Percentiles rank a stretch among this genome's conserved stretches.
phyloP scores from a whole-genome alignment of 176 grass and related monocot genomes.

The Themeda triandra region DNA sequence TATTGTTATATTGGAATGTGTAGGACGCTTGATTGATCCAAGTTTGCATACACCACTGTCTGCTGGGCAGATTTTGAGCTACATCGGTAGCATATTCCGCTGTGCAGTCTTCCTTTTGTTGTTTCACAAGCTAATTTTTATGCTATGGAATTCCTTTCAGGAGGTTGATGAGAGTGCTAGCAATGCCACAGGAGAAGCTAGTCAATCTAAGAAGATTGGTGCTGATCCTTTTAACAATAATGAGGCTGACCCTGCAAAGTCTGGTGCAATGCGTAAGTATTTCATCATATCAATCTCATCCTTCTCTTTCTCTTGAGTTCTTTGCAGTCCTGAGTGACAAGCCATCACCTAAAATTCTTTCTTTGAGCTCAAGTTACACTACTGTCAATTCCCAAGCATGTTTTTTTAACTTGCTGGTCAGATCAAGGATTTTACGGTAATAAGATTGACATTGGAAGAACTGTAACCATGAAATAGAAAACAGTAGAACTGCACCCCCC shows the following conservation, averaged over 20 bases:
- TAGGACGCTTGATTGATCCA: neutral
- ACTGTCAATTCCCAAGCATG: neutral
- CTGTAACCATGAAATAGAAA: neutral
- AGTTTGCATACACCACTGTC: neutral
- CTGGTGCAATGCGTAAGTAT: slow-evolving; percentile 82
- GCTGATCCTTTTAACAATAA: slow-evolving; percentile 74
- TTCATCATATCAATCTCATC: slow-evolving; percentile 8
- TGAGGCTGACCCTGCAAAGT: slow-evolving; percentile 73
- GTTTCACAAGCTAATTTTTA: neutral
- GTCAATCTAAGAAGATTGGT: slow-evolving; percentile 46
- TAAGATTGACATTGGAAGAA: neutral
- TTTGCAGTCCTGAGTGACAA: slow-evolving; percentile 5
- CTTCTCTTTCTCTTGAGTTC: neutral
- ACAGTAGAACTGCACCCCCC: neutral
- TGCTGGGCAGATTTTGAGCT: neutral
- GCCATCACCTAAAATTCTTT: neutral
- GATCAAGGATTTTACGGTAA: neutral
- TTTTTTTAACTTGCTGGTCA: slow-evolving; percentile 2
- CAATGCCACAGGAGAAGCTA: slow-evolving; percentile 37
- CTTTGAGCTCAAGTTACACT: neutral
- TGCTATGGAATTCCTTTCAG: slow-evolving; percentile 44
- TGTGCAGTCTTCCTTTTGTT: neutral
- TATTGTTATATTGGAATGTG: neutral
- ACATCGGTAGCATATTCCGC: neutral
- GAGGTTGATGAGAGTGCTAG: slow-evolving; percentile 43